Evolutionary conservation across 2,329 filamentous ascomycete genomes (phyloP), one percentile per base, ranked within the genome.

Genomic region (Cladosporium halotolerans): DNA sequence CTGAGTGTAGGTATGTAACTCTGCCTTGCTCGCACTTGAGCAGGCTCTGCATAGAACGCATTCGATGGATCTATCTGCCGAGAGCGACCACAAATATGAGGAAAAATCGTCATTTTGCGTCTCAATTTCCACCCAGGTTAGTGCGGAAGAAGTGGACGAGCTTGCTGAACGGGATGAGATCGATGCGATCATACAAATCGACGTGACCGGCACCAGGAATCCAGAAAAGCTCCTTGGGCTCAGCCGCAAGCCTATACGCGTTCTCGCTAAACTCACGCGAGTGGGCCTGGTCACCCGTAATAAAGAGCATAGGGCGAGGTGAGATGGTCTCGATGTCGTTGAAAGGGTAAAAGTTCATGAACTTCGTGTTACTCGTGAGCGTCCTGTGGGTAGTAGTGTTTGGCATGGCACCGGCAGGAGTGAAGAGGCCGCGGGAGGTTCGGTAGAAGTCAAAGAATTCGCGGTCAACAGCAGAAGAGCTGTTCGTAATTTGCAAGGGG

Each of bases 371-470:
- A 41, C 36, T 45, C 11, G 50, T 32, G 9, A 53, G 13, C 3
- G 50, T 45, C 10, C 32, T 23, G 7, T 41, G 32, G n/a, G 49
- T 53, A 23, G 54, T 55, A 9, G 45, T 16, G 32, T 55, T 55
- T 11, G 54, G 54, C n/a, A 40, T 28, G 7, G 42, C 36, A 6
- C 48, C 41, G 2, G 44, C 11, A 39, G 54, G 48, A 5, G 54
- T 55, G 44, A 23, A 48, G 2, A 39, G 4, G 9, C 48, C 54
- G 7, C 54, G 43, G 13, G 54, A 55, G 13, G 54, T 55, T 6
- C 54, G 48, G 23, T 55, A 55, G 32, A 41, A 55, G 18, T 55
- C 54, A 18, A 23, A 55, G 19, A 55, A 55, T 34, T 55, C 49
- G 23, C 48, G 48, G 9, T 31, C 19, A 4, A 55, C 33, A 2